A percentile compares a stretch with the other conserved stretches of the same genome.
These are phyloP conservation scores for Pleurotus tuoliensis DNA, from an alignment of 768 basidiomycete genomes.

Conservation along the genomic window DNA sequence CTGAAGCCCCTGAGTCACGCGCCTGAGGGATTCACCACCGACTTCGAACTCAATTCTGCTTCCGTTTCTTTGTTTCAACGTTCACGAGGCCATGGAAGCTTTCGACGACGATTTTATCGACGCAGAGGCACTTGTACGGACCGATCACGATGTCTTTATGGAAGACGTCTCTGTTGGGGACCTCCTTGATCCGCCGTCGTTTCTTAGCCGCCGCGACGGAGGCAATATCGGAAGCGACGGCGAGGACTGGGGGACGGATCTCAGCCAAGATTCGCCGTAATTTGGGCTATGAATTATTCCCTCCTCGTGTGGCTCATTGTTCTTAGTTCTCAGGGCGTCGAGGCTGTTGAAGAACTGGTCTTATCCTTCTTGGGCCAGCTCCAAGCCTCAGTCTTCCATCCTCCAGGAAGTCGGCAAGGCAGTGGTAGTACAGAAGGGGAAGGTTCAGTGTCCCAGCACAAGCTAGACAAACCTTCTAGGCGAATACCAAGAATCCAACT, in stretches of 20 bases:
- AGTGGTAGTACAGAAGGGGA: too few species aligned
- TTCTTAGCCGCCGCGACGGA: not conserved
- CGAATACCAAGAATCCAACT: conserved; percentile 8
- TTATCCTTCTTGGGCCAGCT: conserved; percentile 29
- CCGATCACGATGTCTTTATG: not conserved
- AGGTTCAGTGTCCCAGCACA: not conserved
- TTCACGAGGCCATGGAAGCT: not conserved
- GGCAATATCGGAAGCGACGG: not conserved
- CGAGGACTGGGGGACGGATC: not conserved
- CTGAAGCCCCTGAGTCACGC: conserved; percentile 2
- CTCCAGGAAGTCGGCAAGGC: conserved; percentile 6
- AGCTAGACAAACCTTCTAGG: conserved; percentile 1
- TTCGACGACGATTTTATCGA: not conserved
- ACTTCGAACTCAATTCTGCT: too few species aligned
- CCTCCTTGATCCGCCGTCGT: not conserved
- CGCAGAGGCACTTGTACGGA: not conserved
- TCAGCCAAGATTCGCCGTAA: not conserved
- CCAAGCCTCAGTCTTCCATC: conserved; percentile 7
- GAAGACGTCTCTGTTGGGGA: not conserved
- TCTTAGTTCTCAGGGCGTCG: conserved; percentile 4
- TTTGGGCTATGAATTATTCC: not conserved
- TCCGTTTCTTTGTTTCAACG: not conserved
- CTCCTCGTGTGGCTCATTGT: conserved; percentile 1
- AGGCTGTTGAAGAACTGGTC: conserved; percentile 22
- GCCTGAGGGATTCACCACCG: too few species aligned